Base-by-base conservation (phyloP, 164 flowering plant genomes). In the Magnolia sinica region DNA sequence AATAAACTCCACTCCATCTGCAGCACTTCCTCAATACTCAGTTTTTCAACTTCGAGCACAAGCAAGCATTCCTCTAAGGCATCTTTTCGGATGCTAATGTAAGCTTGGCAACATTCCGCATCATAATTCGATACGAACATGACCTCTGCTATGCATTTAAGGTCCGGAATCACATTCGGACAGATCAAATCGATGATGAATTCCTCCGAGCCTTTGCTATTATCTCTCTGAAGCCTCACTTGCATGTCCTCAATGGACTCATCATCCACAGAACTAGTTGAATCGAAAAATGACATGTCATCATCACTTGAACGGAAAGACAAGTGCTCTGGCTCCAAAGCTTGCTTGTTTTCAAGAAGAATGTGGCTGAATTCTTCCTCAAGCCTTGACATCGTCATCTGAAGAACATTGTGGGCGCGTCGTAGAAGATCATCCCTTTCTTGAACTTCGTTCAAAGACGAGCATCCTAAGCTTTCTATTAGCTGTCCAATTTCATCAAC, bases 11-110 rank as follows among this genome's bases (percentile, higher is more conserved):
- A 73, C 18, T 73, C 75, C 75, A 73, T 73, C 66, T 24, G 51
- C 23, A 50, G n/a, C 64, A 92, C 95, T 72, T 92, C 98, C 73
- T 92, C 97, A 61, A 92, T 89, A 85, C 96, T 91, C 81, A 88
- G 74, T 76, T 85, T 93, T 79, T 94, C 91, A 70, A 92, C 82
- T 81, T 88, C 92, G 70, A 92, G 94, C 50, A 76, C 83, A 52
- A 61, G 83, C 64, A 94, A 87, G 79, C 88, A 86, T 76, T 88
- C 92, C n/a, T 92, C 91, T 76, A 94, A 70, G 29, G 92, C 91
- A 75, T 92, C 94, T 79, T 84, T 89, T 5, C 91, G 84, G 31
- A 82, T 78, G 71, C 76, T 81, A 45, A 84, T 82, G 74, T 86
- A 94, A 10, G 91, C 89, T 61, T 90, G 92, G 68, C 85, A 81